phyloP scores from a whole-genome alignment of 1,284 basidiomycete genomes.

The Cutaneotrichosporon cyanovorans region DNA sequence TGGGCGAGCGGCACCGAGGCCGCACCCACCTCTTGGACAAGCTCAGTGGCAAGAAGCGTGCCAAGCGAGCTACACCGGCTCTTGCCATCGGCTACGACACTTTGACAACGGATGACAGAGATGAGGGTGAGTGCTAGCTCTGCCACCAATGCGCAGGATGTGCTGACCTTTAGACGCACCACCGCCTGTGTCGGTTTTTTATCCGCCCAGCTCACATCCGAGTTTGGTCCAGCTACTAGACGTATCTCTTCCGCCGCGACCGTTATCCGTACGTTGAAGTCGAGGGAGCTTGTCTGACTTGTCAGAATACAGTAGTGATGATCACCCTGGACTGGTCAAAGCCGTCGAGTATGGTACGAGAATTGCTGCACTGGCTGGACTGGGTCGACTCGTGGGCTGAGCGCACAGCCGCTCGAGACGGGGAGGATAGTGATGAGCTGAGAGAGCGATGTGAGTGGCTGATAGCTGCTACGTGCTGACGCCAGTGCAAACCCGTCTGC shows the following conservation, averaged over 20 bases:
- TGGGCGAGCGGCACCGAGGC: constrained; percentile 53
- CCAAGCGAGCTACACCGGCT: constrained; percentile 44
- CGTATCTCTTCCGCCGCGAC: constrained; percentile 64
- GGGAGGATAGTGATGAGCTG: constrained; percentile 62
- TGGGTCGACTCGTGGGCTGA: constrained; percentile 73
- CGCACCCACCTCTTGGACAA: constrained; percentile 18
- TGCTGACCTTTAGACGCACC: constrained; percentile 58
- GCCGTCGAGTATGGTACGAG: constrained; percentile 73
- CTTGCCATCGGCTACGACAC: constrained; percentile 83
- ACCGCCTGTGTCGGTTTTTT: constrained; percentile 79
- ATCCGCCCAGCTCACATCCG: constrained; percentile 68
- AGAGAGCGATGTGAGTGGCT: constrained; percentile 67
- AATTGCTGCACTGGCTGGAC: constrained; percentile 73
- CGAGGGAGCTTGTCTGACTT: not conserved
- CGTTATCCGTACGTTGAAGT: constrained; percentile 28
- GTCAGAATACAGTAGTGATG: constrained; percentile 73
- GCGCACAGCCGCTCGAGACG: constrained; percentile 11
- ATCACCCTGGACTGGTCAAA: constrained; percentile 93
- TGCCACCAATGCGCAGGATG: not conserved
- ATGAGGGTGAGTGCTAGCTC: constrained; percentile 62
- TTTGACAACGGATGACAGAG: constrained; percentile 76
- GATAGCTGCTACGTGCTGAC: not conserved
- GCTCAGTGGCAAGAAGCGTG: constrained; percentile 11
- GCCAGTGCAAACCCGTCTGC: constrained; percentile 74
- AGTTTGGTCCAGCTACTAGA: constrained; percentile 72